phyloP scores from a whole-genome alignment of 192 early-diverging fungal genomes.

The Backusella liffmaniae region DNA sequence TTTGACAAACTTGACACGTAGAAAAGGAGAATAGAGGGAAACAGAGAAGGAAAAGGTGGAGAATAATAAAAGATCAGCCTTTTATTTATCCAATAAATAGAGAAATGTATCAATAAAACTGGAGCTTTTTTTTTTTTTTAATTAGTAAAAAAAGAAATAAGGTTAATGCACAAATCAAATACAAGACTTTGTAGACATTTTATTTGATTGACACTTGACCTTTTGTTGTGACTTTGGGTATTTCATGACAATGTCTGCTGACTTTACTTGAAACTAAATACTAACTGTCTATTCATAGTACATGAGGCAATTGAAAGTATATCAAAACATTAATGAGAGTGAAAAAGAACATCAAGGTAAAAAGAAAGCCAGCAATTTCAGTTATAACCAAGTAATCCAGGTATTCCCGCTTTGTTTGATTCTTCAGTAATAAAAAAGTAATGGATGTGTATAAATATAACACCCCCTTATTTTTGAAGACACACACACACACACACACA shows the following conservation, averaged over 20 bases:
- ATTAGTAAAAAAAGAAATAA: not conserved
- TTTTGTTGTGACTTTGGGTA: not conserved
- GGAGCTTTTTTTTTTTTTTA: not conserved
- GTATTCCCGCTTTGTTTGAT: not conserved
- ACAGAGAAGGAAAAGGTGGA: not conserved
- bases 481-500: not conserved
- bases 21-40: not conserved
- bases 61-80: not conserved
- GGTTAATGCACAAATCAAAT: not conserved
- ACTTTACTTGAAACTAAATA: slow-evolving; percentile 5
- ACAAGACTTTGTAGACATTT: not conserved
- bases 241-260: slow-evolving; percentile 4
- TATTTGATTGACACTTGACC: not conserved
- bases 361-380: not conserved
- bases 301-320: not conserved
- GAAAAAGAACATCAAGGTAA: not conserved
- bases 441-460: not conserved
- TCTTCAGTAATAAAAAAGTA: not conserved
- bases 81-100: not conserved
- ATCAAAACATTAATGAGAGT: not conserved
- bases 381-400: not conserved
- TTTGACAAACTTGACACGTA: slow-evolving; percentile 2
- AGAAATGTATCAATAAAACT: not conserved
- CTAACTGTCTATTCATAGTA: not conserved
- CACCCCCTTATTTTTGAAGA: not conserved